Percentiles rank a stretch among this genome's conserved stretches.
Conservation (phyloP, 108 stramenopile genomes). For the Cyclotella cryptica region DNA sequence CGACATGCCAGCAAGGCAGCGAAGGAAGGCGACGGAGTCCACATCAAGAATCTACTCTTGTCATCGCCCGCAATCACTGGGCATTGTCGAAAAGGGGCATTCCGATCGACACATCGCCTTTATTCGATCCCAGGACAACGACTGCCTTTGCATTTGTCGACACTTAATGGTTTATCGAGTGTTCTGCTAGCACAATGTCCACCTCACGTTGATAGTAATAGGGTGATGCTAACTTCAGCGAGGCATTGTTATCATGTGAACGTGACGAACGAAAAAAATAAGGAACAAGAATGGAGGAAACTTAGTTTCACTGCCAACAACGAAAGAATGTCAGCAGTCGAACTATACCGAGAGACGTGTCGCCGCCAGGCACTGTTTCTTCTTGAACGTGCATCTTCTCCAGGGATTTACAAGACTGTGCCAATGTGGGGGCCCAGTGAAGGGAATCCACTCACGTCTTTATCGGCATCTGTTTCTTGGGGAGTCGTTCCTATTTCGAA, state of each 20-base stretch:
- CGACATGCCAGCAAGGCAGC: background rate
- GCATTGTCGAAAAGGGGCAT: conserved; percentile 24
- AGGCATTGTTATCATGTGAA: conserved; percentile 49
- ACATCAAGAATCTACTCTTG: conserved; percentile 21
- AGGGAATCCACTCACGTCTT: conserved; percentile 65
- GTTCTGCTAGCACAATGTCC: conserved; percentile 43
- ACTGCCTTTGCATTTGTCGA: conserved; percentile 47
- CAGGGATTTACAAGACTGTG: conserved; percentile 29
- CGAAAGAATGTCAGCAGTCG: conserved; percentile 23
- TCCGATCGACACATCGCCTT: conserved; percentile 45
- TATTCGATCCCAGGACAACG: conserved; percentile 34
- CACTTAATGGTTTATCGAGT: conserved; percentile 47
- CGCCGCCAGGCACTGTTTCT: conserved; percentile 51
- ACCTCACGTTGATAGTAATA: conserved; percentile 2
- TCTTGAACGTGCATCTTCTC: conserved; percentile 62
- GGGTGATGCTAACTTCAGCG: conserved; percentile 36
- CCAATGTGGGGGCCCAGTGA: conserved; percentile 82
- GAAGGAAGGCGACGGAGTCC: conserved; percentile 5
- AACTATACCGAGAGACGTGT: conserved; percentile 59
- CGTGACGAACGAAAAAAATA: conserved; percentile 5
- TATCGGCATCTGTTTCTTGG: conserved; percentile 75
- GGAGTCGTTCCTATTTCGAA: conserved; percentile 39
- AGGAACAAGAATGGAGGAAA: conserved; percentile 37
- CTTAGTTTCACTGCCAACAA: background rate
- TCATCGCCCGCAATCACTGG: conserved; percentile 43